Conservation (phyloP, 768 basidiomycete species). For the Gloeopeniophorella convolvens region DNA sequence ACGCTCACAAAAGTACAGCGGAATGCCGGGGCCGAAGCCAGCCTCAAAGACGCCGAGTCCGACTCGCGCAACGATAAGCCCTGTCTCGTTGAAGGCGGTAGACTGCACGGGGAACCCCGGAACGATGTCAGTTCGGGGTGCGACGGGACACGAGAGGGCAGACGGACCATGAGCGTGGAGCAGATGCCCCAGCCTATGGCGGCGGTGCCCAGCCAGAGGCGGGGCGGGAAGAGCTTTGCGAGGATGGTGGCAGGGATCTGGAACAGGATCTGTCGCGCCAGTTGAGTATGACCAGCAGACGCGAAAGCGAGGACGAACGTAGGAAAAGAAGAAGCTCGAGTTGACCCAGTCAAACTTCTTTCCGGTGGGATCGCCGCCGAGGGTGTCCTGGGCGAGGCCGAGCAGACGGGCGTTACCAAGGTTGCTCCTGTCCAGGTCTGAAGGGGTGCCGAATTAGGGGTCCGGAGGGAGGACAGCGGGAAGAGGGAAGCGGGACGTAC, state of each 20-base stretch:
- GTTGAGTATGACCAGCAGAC: not conserved
- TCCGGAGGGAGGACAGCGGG: not conserved
- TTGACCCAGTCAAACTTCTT: conserved; percentile 72
- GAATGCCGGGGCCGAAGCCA: conserved; percentile 70
- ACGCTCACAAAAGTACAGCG: conserved; percentile 62
- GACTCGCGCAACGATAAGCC: conserved; percentile 51
- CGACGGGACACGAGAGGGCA: not conserved
- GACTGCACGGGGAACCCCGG: conserved; percentile 35
- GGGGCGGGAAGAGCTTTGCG: conserved; percentile 65
- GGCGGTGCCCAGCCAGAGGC: conserved; percentile 56
- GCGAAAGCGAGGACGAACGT: conserved; percentile 36
- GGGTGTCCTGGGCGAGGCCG: conserved; percentile 55
- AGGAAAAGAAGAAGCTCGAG: conserved; percentile 74
- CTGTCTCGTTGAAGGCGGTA: conserved; percentile 51
- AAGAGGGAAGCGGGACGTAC: conserved; percentile 34
- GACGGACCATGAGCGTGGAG: conserved; percentile 59
- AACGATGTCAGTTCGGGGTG: not conserved
- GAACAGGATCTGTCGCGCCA: conserved; percentile 49
- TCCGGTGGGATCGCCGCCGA: conserved; percentile 64
- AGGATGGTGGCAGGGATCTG: conserved; percentile 59
- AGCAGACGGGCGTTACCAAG: conserved; percentile 75
- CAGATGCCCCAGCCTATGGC: conserved; percentile 73
- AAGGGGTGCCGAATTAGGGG: not conserved
- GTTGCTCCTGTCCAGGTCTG: conserved; percentile 68
- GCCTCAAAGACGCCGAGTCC: conserved; percentile 74